These are phyloP conservation scores for Apiosordaria backusii DNA, from an alignment of 495 filamentous ascomycete species.

Conservation along the genomic window DNA sequence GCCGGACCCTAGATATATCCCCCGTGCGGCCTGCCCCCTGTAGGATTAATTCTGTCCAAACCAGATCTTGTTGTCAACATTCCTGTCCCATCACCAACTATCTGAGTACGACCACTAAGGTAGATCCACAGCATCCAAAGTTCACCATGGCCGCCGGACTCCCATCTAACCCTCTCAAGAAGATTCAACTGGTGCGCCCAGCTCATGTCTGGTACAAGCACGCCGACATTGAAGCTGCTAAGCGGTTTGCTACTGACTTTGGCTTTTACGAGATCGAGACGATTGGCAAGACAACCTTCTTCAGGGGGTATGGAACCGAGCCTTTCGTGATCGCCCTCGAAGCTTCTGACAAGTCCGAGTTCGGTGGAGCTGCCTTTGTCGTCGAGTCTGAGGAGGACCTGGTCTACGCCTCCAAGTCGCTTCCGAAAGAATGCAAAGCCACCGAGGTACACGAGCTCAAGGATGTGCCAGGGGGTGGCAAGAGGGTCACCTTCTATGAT, in stretches of 20 bases:
- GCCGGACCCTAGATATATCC: slow-evolving; percentile 18
- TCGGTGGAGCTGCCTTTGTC: slow-evolving; percentile 51
- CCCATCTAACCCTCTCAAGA: neutral
- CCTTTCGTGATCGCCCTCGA: slow-evolving; percentile 53
- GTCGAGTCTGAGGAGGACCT: slow-evolving; percentile 58
- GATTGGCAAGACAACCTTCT: slow-evolving; percentile 51
- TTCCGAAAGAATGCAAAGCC: slow-evolving; percentile 42
- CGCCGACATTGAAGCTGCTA: slow-evolving; percentile 44
- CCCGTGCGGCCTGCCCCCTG: slow-evolving; percentile 5
- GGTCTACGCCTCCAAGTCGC: slow-evolving; percentile 38
- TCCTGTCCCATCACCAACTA: neutral
- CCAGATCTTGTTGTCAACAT: neutral
- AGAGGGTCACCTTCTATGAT: slow-evolving; percentile 55
- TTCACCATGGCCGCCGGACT: neutral
- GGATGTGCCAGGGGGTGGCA: slow-evolving; percentile 57
- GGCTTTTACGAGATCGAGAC: slow-evolving; percentile 49
- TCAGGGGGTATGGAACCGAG: slow-evolving; percentile 58
- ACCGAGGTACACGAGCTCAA: slow-evolving; percentile 49
- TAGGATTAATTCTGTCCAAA: neutral
- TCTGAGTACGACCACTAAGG: neutral
- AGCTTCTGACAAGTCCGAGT: slow-evolving; percentile 47
- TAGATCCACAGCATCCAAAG: neutral
- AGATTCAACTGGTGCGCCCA: slow-evolving; percentile 53
- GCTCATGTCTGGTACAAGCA: slow-evolving; percentile 58
- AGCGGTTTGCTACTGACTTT: slow-evolving; percentile 54